Base-by-base conservation (phyloP, 2,329 filamentous ascomycete species). In the Phoma sp. region DNA sequence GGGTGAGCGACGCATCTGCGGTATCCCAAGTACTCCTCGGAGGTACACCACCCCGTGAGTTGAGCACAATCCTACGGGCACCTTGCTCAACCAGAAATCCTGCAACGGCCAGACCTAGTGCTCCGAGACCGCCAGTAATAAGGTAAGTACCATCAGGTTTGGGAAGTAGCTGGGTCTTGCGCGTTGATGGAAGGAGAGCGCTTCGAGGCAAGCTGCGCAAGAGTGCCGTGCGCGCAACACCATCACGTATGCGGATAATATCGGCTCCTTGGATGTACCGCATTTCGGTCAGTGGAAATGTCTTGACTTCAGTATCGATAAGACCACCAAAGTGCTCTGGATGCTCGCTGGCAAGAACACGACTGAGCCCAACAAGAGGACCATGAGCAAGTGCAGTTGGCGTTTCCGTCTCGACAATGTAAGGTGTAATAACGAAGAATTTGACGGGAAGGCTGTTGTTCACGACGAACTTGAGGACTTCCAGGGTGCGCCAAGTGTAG, bases 261-360 rank as follows among this genome's bases (percentile, higher is more conserved):
- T 46, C 43, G 19, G 35, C 25, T 27, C 44, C 49, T 35, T 51
- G 68, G 17, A 79, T 72, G 44, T 80, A 79, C 40, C 72, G 74
- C 27, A 80, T 57, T 6, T 71, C 63, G 24, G 72, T 56, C 3
- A 75, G 55, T 6, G 77, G 76, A 24, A 79, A 73, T 4, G 27
- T 35, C 0, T 46, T 31, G 5, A 43, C 57, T 24, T 61, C 58
- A 33, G 27, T 53, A 32, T 61, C 58, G 38, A 61, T 56, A n/a
- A 61, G 51, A 77, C 76, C 73, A 17, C 77, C 76, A 61, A 70
- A 78, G 10, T 67, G 43, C 15, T 78, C 74, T 1, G 74, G 63
- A 24, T 78, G 71, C 61, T 79, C 78, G 1, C 67, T 66, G 7
- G 74, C 72, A 48, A 77, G 70, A 48, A 80, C 74, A 27, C 76